A percentile compares a stretch with the other conserved stretches of the same genome.
phyloP scores from a whole-genome alignment of 1,284 basidiomycete genomes.

The Cutaneotrichosporon mucoides region DNA sequence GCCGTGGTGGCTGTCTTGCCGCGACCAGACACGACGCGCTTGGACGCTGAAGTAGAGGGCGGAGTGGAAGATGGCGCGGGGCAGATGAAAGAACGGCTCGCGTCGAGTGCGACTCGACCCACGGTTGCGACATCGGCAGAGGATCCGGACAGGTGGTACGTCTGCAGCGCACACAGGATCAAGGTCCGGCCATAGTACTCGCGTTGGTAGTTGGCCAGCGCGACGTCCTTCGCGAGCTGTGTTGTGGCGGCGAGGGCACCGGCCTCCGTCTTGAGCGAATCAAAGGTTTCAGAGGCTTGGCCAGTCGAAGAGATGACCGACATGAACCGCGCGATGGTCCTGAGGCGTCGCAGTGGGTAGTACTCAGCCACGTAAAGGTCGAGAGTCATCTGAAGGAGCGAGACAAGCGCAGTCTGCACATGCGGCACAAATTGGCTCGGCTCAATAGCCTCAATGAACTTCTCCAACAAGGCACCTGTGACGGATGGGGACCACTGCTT shows the following conservation, averaged over 20 bases:
- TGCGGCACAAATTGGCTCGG: conserved; percentile 26
- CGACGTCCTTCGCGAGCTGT: conserved; percentile 19
- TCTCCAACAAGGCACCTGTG: conserved; percentile 29
- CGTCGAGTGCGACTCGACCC: conserved; percentile 20
- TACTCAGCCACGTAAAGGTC: conserved; percentile 25
- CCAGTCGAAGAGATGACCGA: conserved; percentile 23
- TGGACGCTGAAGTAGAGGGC: too few relatives aligned
- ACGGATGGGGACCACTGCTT: conserved; percentile 3
- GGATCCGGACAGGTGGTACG: conserved; percentile 29
- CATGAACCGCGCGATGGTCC: conserved; percentile 18
- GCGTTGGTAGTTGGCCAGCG: conserved; percentile 15
- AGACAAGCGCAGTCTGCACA: conserved; percentile 23
- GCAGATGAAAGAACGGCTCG: conserved; percentile 25
- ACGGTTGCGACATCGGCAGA: conserved; percentile 15
- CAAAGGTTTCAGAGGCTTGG: conserved; percentile 21
- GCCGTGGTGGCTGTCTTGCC: not conserved
- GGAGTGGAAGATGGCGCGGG: conserved; percentile 12
- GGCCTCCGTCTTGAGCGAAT: conserved; percentile 1
- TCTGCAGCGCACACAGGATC: conserved; percentile 25
- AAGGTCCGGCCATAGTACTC: conserved; percentile 28
- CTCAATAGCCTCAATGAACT: conserved; percentile 21
- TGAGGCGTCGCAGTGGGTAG: conserved; percentile 32
- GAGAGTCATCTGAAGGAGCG: conserved; percentile 27
- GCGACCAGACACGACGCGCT: too few relatives aligned
- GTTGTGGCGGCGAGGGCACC: not conserved